Conservation (phyloP, 2,329 filamentous ascomycete genomes). For the Rutstroemia sp. region DNA sequence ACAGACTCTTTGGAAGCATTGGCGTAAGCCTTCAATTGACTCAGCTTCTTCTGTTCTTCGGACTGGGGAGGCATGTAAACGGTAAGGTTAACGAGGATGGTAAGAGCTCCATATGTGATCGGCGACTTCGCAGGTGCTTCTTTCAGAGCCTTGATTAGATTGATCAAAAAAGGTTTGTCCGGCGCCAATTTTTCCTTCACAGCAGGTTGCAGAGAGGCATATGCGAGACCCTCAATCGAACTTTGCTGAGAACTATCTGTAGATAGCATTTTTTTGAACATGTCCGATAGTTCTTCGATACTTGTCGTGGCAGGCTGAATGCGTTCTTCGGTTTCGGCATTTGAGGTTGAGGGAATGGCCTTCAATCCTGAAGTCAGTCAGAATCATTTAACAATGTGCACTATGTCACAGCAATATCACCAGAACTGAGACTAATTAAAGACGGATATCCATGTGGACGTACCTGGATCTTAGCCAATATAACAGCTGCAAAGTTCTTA, state of each 20-base stretch:
- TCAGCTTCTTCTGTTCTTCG: slow-evolving; percentile 88
- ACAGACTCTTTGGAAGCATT: slow-evolving; percentile 67
- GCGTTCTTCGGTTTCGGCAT: slow-evolving; percentile 30
- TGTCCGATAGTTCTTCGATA: slow-evolving; percentile 56
- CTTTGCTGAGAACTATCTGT: slow-evolving; percentile 54
- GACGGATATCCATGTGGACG: slow-evolving; percentile 27
- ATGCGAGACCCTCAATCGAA: slow-evolving; percentile 85
- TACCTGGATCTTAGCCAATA: slow-evolving; percentile 65
- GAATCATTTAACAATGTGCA: slow-evolving; percentile 18
- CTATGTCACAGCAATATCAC: slow-evolving; percentile 16
- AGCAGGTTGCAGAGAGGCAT: slow-evolving; percentile 76
- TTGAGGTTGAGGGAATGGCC: slow-evolving; percentile 26
- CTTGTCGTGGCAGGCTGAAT: slow-evolving; percentile 47
- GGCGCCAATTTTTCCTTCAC: slow-evolving; percentile 75
- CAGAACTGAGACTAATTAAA: neutral
- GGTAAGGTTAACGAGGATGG: slow-evolving; percentile 79
- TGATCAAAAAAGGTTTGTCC: slow-evolving; percentile 61
- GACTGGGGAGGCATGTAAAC: slow-evolving; percentile 69
- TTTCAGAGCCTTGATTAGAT: slow-evolving; percentile 56
- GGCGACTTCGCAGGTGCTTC: slow-evolving; percentile 57
- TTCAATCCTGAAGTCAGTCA: slow-evolving; percentile 31
- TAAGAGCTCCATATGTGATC: slow-evolving; percentile 76
- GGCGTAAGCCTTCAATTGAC: slow-evolving; percentile 88
- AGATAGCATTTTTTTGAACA: slow-evolving; percentile 60
- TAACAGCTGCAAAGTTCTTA: slow-evolving; percentile 62